Evolutionary conservation across 176 grass and related monocot genomes (phyloP).

Genomic region (Leersia perrieri): DNA sequence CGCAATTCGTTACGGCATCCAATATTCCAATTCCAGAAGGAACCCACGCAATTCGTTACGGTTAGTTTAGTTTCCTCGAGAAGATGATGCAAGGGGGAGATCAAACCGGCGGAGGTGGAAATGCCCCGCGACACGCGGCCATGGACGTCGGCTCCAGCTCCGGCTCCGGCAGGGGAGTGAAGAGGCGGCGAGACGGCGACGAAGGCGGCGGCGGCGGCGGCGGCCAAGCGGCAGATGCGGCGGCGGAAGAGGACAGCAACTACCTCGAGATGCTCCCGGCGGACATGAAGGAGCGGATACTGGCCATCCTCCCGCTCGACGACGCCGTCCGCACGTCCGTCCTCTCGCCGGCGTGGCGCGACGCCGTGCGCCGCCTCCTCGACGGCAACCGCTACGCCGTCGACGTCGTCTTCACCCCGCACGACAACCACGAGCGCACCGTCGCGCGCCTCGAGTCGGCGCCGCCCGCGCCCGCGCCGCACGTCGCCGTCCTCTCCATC

Average conservation of each 20-base stretch:
- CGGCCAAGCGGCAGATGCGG: no score
- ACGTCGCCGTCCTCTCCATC: slow-evolving; percentile 42
- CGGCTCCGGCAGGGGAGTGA: background rate
- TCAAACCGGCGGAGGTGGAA: no score
- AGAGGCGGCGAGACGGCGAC: background rate
- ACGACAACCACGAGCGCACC: background rate
- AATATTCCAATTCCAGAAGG: no score
- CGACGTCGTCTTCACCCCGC: slow-evolving; percentile 10
- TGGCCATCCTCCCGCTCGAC: slow-evolving; percentile 52
- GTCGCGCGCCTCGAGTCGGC: background rate
- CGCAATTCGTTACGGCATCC: no score
- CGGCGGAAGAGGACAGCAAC: no score
- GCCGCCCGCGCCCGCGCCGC: background rate
- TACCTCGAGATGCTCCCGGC: no score
- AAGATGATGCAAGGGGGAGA: no score
- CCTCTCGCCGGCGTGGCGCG: slow-evolving; percentile 47
- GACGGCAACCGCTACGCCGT: background rate
- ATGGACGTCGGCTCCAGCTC: background rate
- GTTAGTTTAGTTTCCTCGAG: background rate
- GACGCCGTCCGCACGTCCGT: slow-evolving; percentile 45
- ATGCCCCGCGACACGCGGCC: no score
- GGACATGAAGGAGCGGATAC: slow-evolving; percentile 43
- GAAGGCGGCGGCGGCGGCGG: no score
- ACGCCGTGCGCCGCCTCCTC: slow-evolving; percentile 51
- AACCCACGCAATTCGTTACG: background rate